These are phyloP conservation scores for Raddia distichophylla DNA, from an alignment of 176 grass and related monocot genomes.

Conservation along the genomic window DNA sequence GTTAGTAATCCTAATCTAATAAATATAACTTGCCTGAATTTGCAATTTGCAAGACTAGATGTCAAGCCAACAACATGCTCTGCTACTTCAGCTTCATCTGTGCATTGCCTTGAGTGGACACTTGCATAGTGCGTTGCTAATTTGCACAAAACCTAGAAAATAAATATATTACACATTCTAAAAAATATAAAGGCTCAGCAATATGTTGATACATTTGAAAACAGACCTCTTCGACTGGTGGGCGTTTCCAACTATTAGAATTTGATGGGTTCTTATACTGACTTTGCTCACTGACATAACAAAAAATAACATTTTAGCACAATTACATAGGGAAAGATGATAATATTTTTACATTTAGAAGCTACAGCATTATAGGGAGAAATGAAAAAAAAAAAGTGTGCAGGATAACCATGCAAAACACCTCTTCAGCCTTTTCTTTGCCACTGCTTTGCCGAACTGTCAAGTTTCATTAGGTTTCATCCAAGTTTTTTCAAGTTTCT, in stretches of 20 bases:
- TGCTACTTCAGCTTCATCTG: constrained; percentile 89
- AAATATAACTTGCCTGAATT: constrained; percentile 58
- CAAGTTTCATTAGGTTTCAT: too few relatives aligned
- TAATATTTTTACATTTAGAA: background rate
- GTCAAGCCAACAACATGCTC: constrained; percentile 93
- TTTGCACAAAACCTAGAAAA: constrained; percentile 65
- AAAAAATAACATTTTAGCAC: constrained; percentile 11
- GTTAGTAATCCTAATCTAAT: background rate
- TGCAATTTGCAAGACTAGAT: constrained; percentile 76
- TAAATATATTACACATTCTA: constrained; percentile 19
- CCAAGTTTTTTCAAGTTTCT: too few relatives aligned
- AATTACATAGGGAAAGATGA: background rate
- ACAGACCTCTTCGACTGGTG: constrained; percentile 76
- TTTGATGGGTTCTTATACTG: constrained; percentile 73
- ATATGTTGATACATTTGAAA: constrained; percentile 26
- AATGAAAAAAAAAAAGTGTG: background rate
- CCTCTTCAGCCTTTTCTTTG: background rate
- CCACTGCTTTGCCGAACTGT: too few relatives aligned
- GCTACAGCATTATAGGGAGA: background rate
- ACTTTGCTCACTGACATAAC: constrained; percentile 68
- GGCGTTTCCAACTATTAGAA: constrained; percentile 59
- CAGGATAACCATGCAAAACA: background rate
- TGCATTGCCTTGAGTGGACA: constrained; percentile 85
- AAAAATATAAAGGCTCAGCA: background rate
- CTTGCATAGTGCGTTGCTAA: constrained; percentile 70